Evolutionary conservation across 129 eudicot species (phyloP), one percentile per base, ranked within the genome.

Genomic region (Pulicaria dysenterica): DNA sequence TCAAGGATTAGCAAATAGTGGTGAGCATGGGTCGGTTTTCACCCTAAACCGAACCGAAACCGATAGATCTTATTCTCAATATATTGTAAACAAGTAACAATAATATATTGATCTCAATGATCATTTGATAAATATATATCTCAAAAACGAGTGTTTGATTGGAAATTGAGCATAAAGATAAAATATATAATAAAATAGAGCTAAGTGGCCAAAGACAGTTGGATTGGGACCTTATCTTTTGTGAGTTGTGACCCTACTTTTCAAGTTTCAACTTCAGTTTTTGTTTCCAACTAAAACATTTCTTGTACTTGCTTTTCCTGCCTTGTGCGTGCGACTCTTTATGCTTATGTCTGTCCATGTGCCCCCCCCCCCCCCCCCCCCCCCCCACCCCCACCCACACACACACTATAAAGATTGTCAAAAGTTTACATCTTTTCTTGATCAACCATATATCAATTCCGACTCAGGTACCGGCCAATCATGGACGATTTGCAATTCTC

Each of bases 211-310:
- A 78, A 78, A 70, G 62, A 56, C 47, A 53, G 63, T 53, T 53
- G 77, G 60, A 57, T 70, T 78, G 82, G 82, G 77, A 71, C 77
- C 82, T 78, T 78, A 78, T 70, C 77, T 63, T 55, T 77, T 78
- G 2, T 53, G 72, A 62, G 72, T 69, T n/a, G n/a, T n/a, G n/a
- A n/a, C 77, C 77, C 72, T 36, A 43, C 72, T 54, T 77, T 77
- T 60, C 67, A 65, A 54, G 50, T 67, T 56, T 76, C 73, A 70
- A 78, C 82, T 78, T 60, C 64, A 24, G 10, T 44, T 77, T 77
- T 77, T 77, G 72, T 42, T 77, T 62, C 72, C 54, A 78, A 78
- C 77, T 70, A 64, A 73, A 24, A 69, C 72, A 51, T 70, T 70
- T 70, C 51, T 70, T 77, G 72, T 70, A 70, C 77, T 77, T 77